Evolutionary conservation across 192 early-diverging fungal genomes (phyloP).

Genomic region (Backusella mclennaniae): DNA sequence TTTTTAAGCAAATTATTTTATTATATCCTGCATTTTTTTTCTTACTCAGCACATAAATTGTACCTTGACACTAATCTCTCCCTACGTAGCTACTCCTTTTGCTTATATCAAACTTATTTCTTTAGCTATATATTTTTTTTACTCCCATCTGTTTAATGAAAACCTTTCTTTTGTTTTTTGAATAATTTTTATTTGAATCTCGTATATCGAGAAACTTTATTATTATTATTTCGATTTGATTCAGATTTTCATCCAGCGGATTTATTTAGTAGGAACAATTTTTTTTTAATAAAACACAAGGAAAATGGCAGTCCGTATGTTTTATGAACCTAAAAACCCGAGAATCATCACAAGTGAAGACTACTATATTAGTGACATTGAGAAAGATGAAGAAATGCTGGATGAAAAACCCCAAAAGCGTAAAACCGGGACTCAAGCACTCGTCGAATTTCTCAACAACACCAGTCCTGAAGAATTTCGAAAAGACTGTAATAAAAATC

Average conservation of each 20-base stretch:
- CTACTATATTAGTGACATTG: neutral
- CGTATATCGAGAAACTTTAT: neutral
- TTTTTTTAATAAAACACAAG: neutral
- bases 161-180: neutral
- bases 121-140: neutral
- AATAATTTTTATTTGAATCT: neutral
- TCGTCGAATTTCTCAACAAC: conserved; percentile 35
- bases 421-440: conserved; percentile 28
- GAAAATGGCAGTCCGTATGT: neutral
- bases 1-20: neutral
- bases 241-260: neutral
- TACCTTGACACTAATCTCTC: neutral
- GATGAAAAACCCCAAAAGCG: conserved; percentile 23
- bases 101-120: neutral
- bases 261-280: neutral
- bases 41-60: neutral
- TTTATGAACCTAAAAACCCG: conserved; percentile 10
- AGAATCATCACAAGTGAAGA: conserved; percentile 8
- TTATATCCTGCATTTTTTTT: neutral
- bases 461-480: conserved; percentile 40
- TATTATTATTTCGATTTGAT: neutral
- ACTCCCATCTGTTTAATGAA: neutral
- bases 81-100: neutral
- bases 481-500: neutral
- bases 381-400: conserved; percentile 3